Conservation (phyloP, 306 rosid genomes). For the Cyamopsis tetragonoloba region DNA sequence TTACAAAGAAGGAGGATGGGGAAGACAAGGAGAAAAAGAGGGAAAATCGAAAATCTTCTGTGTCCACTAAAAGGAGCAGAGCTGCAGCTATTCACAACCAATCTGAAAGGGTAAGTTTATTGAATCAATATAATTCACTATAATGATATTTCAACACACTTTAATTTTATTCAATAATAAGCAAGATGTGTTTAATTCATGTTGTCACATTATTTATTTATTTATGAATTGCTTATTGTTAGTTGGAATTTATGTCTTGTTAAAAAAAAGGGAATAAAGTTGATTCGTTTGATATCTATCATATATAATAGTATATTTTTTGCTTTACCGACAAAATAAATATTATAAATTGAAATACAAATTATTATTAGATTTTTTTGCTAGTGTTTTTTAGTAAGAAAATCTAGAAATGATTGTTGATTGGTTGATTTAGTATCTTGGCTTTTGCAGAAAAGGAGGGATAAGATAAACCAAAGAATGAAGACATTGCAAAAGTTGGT, state of each 20-base stretch:
- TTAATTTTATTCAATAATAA: too few species aligned
- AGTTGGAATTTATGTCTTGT: too few species aligned
- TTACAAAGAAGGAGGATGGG: slow-evolving; percentile 41
- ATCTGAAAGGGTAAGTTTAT: slow-evolving; percentile 81
- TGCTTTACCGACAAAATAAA: too few species aligned
- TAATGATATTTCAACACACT: background rate
- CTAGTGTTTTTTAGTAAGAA: too few species aligned
- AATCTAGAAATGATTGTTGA: slow-evolving; percentile 7
- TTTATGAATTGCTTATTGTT: too few species aligned
- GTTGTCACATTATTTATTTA: too few species aligned
- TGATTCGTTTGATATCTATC: too few species aligned
- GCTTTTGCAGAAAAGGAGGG: slow-evolving; percentile 86
- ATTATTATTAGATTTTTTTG: too few species aligned
- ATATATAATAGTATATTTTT: too few species aligned
- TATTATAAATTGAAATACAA: too few species aligned
- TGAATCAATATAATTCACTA: background rate
- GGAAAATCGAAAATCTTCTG: slow-evolving; percentile 49
- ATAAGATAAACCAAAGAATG: slow-evolving; percentile 95
- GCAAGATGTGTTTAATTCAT: too few species aligned
- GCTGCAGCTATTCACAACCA: slow-evolving; percentile 92
- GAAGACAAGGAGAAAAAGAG: slow-evolving; percentile 46
- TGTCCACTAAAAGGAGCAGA: slow-evolving; percentile 68
- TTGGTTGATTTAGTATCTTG: slow-evolving; percentile 1
- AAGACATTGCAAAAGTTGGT: slow-evolving; percentile 94
- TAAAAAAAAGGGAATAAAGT: too few species aligned